phyloP scores from a whole-genome alignment of 2,329 filamentous ascomycete species.

The Colletotrichum falcatum region DNA sequence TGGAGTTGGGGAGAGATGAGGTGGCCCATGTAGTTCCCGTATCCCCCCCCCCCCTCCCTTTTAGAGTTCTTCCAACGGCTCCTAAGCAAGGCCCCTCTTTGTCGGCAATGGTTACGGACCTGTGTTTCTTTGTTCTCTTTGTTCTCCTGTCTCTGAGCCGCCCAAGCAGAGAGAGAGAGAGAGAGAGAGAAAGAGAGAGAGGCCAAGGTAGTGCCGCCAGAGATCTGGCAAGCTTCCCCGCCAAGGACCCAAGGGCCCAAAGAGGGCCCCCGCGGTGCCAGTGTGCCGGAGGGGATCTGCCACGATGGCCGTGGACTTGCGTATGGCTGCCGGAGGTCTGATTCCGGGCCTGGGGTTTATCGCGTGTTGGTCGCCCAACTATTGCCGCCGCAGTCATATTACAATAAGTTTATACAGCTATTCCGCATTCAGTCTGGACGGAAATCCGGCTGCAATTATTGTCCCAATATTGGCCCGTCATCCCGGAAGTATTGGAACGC shows the following conservation, averaged over 20 bases:
- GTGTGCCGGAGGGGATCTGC: conserved; percentile 2
- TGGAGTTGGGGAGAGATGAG: neutral
- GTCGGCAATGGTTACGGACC: neutral
- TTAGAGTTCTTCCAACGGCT: neutral
- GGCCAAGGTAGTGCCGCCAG: too few species aligned
- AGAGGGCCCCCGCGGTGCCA: conserved; percentile 1
- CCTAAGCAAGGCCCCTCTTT: neutral
- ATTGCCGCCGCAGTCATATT: neutral
- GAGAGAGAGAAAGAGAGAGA: too few species aligned
- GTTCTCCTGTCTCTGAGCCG: too few species aligned
- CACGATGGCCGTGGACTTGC: neutral
- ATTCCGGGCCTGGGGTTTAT: neutral
- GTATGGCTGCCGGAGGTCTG: neutral
- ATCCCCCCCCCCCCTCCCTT: conserved; percentile 1
- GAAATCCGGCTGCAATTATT: neutral
- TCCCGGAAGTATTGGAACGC: conserved; percentile 4
- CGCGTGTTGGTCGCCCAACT: neutral
- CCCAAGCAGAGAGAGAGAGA: neutral
- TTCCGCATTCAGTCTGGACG: neutral
- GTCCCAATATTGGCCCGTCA: neutral
- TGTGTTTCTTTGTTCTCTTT: neutral
- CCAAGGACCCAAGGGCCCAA: neutral
- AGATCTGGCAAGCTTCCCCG: conserved; percentile 9
- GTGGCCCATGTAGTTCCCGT: conserved; percentile 16
- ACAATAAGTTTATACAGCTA: neutral